Evolutionary conservation across 164 flowering plant species (phyloP), one percentile per base, ranked within the genome.

Genomic region (Liriodendron chinense): DNA sequence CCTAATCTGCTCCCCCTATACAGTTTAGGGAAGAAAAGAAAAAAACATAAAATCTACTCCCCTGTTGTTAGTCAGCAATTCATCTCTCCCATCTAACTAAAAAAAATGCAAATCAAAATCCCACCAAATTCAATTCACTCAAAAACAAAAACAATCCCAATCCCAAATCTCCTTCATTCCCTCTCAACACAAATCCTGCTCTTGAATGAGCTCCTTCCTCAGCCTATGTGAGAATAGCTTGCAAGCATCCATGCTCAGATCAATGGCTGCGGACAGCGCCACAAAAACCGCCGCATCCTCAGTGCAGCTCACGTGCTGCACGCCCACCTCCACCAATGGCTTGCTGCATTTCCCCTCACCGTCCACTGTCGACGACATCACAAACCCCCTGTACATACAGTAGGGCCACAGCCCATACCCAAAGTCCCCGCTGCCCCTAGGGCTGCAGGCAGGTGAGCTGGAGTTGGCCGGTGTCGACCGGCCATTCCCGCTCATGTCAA

Each of bases 201-300:
- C 80, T 3, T 81, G 86, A 74, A 90, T 84, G 24, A 96, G 80
- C 80, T 94, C 99, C 69, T 90, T 96, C 79, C 97, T 83, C 18
- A 94, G 89, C 87, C 86, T 92, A 0, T 88, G 92, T 18, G 96
- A 90, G 83, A 96, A 96, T 6, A 90, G 86, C 86, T 86, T 82
- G 80, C 98, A 94, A 9, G 99, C 99, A 59, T 96, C 99, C 87
- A 94, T 86, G 77, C 99, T 96, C 10, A 96, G 84, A 80, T 96
- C 97, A 24, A 96, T 66, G 34, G 99, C 99, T 0, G 99, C 98
- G 0, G 96, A 84, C 2, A 96, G 71, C 1, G 99, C 99, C 75
- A 96, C 94, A 80, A 82, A 96, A 0, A 88, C 92, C 0, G 99
- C 99, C 3, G 96, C 98, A 67, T 96, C 99, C 78, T 91, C 98